Evolutionary conservation across 1,139 yeast genomes (phyloP).

Genomic region (Kodamaea alishanica): DNA sequence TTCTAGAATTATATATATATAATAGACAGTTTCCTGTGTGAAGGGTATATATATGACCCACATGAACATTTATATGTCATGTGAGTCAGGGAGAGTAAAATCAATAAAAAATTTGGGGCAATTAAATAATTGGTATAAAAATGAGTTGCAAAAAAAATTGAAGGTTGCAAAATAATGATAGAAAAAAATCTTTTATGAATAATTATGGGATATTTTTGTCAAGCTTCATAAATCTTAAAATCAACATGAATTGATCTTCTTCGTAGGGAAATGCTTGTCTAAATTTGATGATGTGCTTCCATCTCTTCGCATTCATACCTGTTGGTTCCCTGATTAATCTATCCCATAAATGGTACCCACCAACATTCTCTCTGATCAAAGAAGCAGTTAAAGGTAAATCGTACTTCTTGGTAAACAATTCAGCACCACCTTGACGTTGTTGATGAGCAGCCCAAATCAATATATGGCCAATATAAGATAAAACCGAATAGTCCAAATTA

Average conservation of each 20-base stretch:
- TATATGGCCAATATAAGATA: conserved; percentile 41
- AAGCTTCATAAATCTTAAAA: conserved; percentile 36
- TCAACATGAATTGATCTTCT: conserved; percentile 42
- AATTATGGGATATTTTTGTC: conserved; percentile 12
- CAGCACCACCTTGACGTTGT: conserved; percentile 19
- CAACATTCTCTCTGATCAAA: conserved; percentile 26
- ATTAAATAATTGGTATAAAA: too few relatives aligned
- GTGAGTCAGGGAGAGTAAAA: too few relatives aligned
- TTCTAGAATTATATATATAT: too few relatives aligned
- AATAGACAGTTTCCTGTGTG: too few relatives aligned
- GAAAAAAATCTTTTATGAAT: too few relatives aligned
- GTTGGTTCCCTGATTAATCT: conserved; percentile 33
- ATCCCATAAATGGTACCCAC: conserved; percentile 48
- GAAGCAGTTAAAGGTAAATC: conserved; percentile 18
- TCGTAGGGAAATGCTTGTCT: conserved; percentile 39
- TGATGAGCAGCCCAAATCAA: conserved; percentile 38
- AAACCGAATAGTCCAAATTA: conserved; percentile 38
- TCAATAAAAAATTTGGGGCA: too few relatives aligned
- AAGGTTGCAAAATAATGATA: too few relatives aligned
- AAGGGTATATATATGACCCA: too few relatives aligned
- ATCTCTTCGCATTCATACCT: conserved; percentile 40
- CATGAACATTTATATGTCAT: too few relatives aligned
- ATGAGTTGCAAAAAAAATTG: too few relatives aligned
- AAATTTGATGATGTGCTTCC: conserved; percentile 45
- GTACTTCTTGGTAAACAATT: conserved; percentile 19